A percentile compares a stretch with the other conserved stretches of the same genome.
phyloP scores from a whole-genome alignment of 2,329 filamentous ascomycete species.

The Colletotrichum tropicicola region DNA sequence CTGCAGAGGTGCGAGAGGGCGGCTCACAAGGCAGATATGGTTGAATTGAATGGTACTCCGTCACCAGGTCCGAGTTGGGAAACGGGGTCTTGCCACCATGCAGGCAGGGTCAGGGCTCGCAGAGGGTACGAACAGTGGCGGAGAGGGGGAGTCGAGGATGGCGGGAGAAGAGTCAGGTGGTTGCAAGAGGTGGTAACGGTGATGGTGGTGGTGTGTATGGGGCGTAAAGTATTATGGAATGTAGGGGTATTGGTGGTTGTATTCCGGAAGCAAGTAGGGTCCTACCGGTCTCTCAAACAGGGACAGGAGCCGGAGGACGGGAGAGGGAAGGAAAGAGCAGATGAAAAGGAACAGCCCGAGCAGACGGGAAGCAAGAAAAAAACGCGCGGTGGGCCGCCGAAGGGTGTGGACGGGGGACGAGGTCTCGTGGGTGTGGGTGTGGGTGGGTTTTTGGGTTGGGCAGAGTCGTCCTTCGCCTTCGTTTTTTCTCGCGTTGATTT shows the following conservation, averaged over 20 bases:
- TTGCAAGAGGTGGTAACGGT: slow-evolving; percentile 19
- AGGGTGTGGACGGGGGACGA: slow-evolving; percentile 2
- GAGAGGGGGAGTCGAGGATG: slow-evolving; percentile 25
- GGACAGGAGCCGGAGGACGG: slow-evolving; percentile 33
- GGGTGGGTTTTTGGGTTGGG: slow-evolving; percentile 33
- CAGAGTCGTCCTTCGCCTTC: slow-evolving; percentile 24
- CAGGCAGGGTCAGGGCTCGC: slow-evolving; percentile 26
- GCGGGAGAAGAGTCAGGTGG: slow-evolving; percentile 21
- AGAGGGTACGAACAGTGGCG: slow-evolving; percentile 16
- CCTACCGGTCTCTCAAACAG: slow-evolving; percentile 27
- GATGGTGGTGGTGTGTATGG: slow-evolving; percentile 20
- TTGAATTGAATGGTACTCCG: slow-evolving; percentile 22
- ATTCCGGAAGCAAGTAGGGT: slow-evolving; percentile 30
- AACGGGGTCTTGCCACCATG: slow-evolving; percentile 31
- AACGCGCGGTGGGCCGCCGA: slow-evolving; percentile 25
- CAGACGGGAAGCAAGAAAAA: slow-evolving; percentile 9
- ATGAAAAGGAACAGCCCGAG: slow-evolving; percentile 28
- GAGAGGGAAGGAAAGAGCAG: slow-evolving; percentile 19
- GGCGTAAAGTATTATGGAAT: slow-evolving; percentile 27
- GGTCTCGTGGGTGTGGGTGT: slow-evolving; percentile 27
- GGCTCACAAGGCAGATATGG: slow-evolving; percentile 22
- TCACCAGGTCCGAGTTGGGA: slow-evolving; percentile 27
- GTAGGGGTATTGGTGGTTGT: slow-evolving; percentile 28
- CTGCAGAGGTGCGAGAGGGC: slow-evolving; percentile 9
- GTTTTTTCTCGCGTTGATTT: neutral